A percentile compares a stretch with the other conserved stretches of the same genome.
phyloP scores from a whole-genome alignment of 2,329 filamentous ascomycete genomes.

The Trichoderma sp. region DNA sequence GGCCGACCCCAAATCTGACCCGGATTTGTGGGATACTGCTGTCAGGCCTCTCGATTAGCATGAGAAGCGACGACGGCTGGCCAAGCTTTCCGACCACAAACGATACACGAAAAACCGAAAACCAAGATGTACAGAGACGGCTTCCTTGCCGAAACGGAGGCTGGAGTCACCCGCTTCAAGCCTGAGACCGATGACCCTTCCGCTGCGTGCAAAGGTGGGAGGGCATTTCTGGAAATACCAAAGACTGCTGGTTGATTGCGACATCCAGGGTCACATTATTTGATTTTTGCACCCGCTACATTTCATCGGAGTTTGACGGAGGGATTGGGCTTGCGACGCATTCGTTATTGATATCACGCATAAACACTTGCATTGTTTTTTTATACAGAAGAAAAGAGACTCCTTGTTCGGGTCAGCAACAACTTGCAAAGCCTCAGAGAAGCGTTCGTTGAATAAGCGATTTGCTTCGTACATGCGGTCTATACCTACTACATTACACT shows the following conservation, averaged over 20 bases:
- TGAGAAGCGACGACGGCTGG: constrained; percentile 23
- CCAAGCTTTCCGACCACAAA: neutral
- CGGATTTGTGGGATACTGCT: constrained; percentile 31
- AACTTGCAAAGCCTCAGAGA: neutral
- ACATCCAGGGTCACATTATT: constrained; percentile 3
- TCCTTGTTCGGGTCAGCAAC: neutral
- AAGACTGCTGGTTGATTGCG: constrained; percentile 4
- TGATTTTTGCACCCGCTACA: neutral
- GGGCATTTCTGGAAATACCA: constrained; percentile 14
- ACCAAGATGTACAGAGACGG: neutral
- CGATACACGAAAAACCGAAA: neutral
- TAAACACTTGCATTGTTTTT: constrained; percentile 15
- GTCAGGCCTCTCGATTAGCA: constrained; percentile 31
- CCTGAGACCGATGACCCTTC: neutral
- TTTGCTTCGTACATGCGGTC: constrained; percentile 21
- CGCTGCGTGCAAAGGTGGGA: neutral
- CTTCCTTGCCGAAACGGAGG: neutral
- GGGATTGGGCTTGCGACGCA: neutral
- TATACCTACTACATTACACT: neutral
- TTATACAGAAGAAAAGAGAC: neutral
- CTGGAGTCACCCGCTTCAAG: neutral
- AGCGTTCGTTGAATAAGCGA: constrained; percentile 23
- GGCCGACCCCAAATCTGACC: constrained; percentile 28
- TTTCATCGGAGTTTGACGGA: constrained; percentile 3
- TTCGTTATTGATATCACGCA: constrained; percentile 17